phyloP scores from a whole-genome alignment of 108 stramenopile species.

The Bacterosira constricta region DNA sequence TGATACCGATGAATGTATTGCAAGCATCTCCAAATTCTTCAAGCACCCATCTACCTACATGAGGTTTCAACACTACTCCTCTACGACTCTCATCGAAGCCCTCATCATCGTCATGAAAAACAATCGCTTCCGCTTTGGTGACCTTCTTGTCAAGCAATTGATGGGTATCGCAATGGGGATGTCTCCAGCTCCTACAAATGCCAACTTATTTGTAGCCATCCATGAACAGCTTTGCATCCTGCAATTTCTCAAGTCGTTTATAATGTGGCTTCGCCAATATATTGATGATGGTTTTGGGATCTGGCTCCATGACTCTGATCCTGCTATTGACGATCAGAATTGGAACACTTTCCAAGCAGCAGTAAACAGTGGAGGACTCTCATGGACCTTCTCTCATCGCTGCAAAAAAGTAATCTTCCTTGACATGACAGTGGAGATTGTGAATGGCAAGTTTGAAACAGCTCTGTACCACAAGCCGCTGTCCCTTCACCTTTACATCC shows the following conservation, averaged over 20 bases:
- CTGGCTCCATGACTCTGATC: constrained; percentile 12
- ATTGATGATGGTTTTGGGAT: constrained; percentile 24
- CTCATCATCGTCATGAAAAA: too few relatives aligned
- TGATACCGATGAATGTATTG: too few relatives aligned
- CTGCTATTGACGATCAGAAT: not conserved
- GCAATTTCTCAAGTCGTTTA: too few relatives aligned
- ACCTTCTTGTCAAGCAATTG: constrained; percentile 13
- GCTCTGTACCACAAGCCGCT: constrained; percentile 18
- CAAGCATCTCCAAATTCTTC: too few relatives aligned
- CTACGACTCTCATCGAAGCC: constrained; percentile 17
- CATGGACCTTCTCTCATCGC: constrained; percentile 8
- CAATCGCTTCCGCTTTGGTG: constrained; percentile 27
- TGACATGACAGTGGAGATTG: constrained; percentile 20
- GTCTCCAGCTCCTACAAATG: not conserved
- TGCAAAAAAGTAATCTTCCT: constrained; percentile 18
- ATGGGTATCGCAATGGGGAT: constrained; percentile 23
- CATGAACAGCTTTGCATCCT: too few relatives aligned
- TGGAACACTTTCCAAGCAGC: constrained; percentile 9
- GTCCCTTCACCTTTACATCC: too few relatives aligned
- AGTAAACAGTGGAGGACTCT: constrained; percentile 8
- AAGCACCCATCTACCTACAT: too few relatives aligned
- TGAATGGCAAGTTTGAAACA: not conserved
- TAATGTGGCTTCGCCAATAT: constrained; percentile 8
- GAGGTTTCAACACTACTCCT: too few relatives aligned
- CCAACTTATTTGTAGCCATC: constrained; percentile 12